phyloP scores from a whole-genome alignment of 805 yeast species.

The Starmerella powellii region DNA sequence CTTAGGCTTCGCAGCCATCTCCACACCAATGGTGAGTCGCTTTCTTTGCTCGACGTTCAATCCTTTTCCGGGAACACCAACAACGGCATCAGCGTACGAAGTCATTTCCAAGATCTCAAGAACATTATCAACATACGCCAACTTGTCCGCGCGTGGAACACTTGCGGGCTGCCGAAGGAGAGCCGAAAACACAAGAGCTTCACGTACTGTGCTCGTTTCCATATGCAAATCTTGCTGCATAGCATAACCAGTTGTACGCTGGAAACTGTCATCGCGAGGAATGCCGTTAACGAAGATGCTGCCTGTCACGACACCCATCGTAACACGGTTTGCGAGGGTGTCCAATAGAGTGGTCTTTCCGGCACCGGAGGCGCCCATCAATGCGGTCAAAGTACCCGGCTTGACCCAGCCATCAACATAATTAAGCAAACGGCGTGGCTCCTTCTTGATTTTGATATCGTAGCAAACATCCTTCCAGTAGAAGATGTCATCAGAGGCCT shows the following conservation, averaged over 20 bases:
- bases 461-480: conserved; percentile 54
- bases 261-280: conserved; percentile 52
- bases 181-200: conserved; percentile 61
- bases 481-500: conserved; percentile 38
- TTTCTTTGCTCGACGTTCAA: conserved; percentile 58
- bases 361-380: conserved; percentile 83
- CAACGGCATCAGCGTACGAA: conserved; percentile 63
- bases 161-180: conserved; percentile 54
- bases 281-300: conserved; percentile 62
- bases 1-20: conserved; percentile 56
- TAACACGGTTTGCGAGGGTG: conserved; percentile 58
- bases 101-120: conserved; percentile 57
- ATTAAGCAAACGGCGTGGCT: conserved; percentile 32
- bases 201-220: conserved; percentile 58
- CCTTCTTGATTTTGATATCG: conserved; percentile 37
- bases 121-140: conserved; percentile 56
- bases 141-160: conserved; percentile 46
- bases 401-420: conserved; percentile 60
- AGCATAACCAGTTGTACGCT: conserved; percentile 67
- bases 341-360: conserved; percentile 71
- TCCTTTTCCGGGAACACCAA: conserved; percentile 66
- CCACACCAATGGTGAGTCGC: conserved; percentile 59
- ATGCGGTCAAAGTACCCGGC: conserved; percentile 70
- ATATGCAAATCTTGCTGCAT: conserved; percentile 73
- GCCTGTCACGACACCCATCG: conserved; percentile 59